Conservation (phyloP, 768 basidiomycete genomes). For the Thelephora aurantiotincta region DNA sequence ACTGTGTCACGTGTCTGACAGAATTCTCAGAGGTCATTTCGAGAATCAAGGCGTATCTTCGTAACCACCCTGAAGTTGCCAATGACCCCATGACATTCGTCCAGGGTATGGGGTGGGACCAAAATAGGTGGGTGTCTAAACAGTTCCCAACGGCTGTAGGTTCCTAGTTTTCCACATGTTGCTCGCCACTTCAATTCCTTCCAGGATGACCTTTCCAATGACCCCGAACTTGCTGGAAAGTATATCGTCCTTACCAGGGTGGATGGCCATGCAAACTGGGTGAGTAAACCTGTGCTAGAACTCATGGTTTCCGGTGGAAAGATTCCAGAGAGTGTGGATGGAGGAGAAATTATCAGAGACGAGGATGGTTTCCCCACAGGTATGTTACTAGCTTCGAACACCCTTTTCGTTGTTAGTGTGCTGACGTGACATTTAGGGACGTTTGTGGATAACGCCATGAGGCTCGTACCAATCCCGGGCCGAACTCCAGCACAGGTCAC, state of each 20-base stretch:
- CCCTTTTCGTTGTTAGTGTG: background rate
- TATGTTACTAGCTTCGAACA: constrained; percentile 10
- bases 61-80: constrained; percentile 38
- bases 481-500: constrained; percentile 42
- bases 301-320: constrained; percentile 16
- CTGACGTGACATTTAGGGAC: constrained; percentile 28
- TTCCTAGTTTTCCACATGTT: constrained; percentile 7
- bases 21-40: constrained; percentile 41
- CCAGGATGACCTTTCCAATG: constrained; percentile 60
- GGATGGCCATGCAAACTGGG: constrained; percentile 82
- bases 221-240: constrained; percentile 50
- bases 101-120: constrained; percentile 88
- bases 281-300: constrained; percentile 59
- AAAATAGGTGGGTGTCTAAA: constrained; percentile 51
- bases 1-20: background rate
- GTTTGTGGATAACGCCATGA: constrained; percentile 83
- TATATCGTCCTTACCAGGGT: constrained; percentile 65
- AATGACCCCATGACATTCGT: constrained; percentile 54
- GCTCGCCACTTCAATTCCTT: background rate
- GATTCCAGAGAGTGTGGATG: constrained; percentile 32
- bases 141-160: constrained; percentile 59
- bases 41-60: constrained; percentile 43
- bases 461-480: constrained; percentile 50
- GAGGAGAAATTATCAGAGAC: constrained; percentile 63
- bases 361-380: constrained; percentile 54